Evolutionary conservation across 73 alveolate species (phyloP), one percentile per base, ranked within the genome.

Genomic region (Tetrahymena elliotti): DNA sequence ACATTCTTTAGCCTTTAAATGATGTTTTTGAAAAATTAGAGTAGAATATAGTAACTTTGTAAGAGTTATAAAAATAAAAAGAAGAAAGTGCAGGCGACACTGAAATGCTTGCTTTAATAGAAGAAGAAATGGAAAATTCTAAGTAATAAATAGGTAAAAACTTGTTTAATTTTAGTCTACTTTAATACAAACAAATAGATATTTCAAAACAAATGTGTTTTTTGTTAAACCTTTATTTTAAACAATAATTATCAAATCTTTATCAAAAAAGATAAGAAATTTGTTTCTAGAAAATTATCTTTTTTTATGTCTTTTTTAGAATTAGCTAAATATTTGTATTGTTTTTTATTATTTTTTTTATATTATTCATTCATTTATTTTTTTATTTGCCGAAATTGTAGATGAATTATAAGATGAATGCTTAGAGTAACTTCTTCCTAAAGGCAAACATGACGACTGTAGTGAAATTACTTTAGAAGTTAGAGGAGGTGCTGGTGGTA

Each of bases 401-500:
- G 95, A 36, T 93, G 83, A 83, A 20, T 83, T 93, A 33, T 94
- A 93, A 83, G 97, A 94, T 40, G 96, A 93, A 24, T 96, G 96
- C 6, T 38, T 95, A 22, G 68, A 52, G 27, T 38, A 52, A 38
- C 68, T 95, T 2, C 39, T 95, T 1, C 95, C 92, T 33, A 31
- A 95, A 93, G 97, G 94, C 37, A 94, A 94, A 40, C 93, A 94
- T 41, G 97, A 95, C 83, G 98, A 97, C 36, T 94, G 93, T 9
- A 94, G 93, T 38, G 95, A 96, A 94, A 84, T 96, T 35, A 95
- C 96, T n/a, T 84, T 98, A 12, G 99, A 98, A 93, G 84, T 98
- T 27, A 95, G 98, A 92, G 96, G 98, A 53, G 99, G 98, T 4
- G 98, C 97, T n/a, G 99, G 99, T 13, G 99, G 99, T 7, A 84